Evolutionary conservation across 169 alveolate genomes (phyloP).

Genomic region (Cryptosporidium sp.): DNA sequence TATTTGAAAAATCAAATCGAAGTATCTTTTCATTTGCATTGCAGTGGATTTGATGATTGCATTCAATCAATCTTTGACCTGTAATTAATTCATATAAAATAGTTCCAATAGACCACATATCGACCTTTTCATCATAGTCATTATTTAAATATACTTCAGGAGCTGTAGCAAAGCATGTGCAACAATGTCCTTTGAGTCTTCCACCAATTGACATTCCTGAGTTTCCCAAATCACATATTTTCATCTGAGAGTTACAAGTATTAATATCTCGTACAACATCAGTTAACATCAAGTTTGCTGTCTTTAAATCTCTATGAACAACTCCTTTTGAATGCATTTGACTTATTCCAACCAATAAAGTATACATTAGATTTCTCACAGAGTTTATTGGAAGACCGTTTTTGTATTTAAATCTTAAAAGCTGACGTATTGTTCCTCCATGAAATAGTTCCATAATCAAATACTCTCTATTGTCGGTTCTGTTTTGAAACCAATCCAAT

Average conservation of each 20-base stretch:
- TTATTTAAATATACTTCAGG: constrained; percentile 85
- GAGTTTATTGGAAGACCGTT: constrained; percentile 70
- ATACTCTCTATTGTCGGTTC: constrained; percentile 67
- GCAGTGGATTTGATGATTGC: constrained; percentile 66
- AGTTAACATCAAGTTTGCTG: constrained; percentile 87
- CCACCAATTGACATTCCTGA: constrained; percentile 81
- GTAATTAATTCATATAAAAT: constrained; percentile 84
- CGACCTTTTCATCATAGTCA: constrained; percentile 85
- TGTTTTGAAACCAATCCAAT: constrained; percentile 69
- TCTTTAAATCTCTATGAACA: constrained; percentile 91
- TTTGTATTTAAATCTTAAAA: constrained; percentile 64
- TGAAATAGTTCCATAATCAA: constrained; percentile 68
- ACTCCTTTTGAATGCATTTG: constrained; percentile 86
- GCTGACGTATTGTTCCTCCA: constrained; percentile 76
- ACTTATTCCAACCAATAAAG: constrained; percentile 54
- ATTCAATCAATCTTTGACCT: constrained; percentile 78
- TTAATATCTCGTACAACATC: constrained; percentile 78
- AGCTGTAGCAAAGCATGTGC: constrained; percentile 88
- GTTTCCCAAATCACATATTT: constrained; percentile 92
- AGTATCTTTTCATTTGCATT: constrained; percentile 71
- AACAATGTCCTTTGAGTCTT: constrained; percentile 78
- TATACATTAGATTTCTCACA: constrained; percentile 57
- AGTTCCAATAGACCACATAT: constrained; percentile 87
- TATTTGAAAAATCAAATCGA: constrained; percentile 29
- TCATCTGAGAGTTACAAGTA: constrained; percentile 74